A percentile compares a stretch with the other conserved stretches of the same genome.
Evolutionary conservation across 441 rosid genomes (phyloP).

Genomic region (Syzygium malaccense): DNA sequence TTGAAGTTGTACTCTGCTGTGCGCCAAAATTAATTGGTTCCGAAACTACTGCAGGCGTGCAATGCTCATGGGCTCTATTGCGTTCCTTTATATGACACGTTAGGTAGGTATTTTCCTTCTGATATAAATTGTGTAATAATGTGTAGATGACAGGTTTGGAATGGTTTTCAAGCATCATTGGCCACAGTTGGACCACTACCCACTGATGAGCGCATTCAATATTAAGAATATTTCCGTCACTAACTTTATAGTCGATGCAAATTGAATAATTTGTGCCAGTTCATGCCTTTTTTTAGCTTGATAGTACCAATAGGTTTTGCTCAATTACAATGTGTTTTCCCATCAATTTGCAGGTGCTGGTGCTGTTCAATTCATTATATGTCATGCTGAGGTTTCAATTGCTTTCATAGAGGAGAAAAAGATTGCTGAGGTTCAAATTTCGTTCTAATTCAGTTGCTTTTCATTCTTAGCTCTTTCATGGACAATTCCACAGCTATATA

Average conservation of each 20-base stretch:
- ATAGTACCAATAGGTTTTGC: not conserved
- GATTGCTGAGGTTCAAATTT: slow-evolving; percentile 58
- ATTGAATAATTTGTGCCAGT: not conserved
- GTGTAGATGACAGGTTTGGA: not conserved
- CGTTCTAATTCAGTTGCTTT: not conserved
- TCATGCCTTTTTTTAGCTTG: no score
- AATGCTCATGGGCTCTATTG: slow-evolving; percentile 92
- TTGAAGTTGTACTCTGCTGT: not conserved
- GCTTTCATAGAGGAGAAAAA: slow-evolving; percentile 92
- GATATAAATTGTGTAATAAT: not conserved
- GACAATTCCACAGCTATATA: not conserved
- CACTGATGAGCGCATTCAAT: not conserved
- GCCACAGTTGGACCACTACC: not conserved
- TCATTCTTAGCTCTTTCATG: not conserved
- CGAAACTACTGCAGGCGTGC: slow-evolving; percentile 67
- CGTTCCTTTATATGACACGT: slow-evolving; percentile 90
- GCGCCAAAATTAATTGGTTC: not conserved
- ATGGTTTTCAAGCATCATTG: not conserved
- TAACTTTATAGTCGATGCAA: not conserved
- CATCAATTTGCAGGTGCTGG: slow-evolving; percentile 53
- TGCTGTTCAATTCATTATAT: slow-evolving; percentile 81
- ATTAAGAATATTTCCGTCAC: not conserved
- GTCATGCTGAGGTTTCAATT: slow-evolving; percentile 82
- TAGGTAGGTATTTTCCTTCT: slow-evolving; percentile 49
- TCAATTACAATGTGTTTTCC: not conserved